A percentile compares a stretch with the other conserved stretches of the same genome.
Conservation (phyloP, 169 alveolate species). For the Cardiosporidium cionae region DNA sequence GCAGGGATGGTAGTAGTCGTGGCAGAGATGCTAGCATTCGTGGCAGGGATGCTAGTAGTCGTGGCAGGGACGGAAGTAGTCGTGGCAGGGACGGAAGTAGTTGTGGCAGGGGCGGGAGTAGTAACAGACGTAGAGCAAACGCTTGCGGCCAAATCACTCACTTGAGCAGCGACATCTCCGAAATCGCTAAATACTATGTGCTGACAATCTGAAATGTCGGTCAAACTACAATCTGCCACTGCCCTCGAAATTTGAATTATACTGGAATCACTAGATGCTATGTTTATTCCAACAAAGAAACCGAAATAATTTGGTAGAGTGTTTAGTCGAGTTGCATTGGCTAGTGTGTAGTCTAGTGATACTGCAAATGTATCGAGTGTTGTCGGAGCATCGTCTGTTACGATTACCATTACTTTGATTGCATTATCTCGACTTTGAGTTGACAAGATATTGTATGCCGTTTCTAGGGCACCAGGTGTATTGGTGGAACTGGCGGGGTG, state of each 20-base stretch:
- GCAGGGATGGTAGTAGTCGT: not conserved
- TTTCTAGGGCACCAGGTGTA: not conserved
- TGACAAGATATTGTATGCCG: not conserved
- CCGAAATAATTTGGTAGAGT: not conserved
- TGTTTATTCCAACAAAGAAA: not conserved
- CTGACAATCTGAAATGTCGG: not conserved
- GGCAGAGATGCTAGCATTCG: not conserved
- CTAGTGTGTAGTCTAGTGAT: too few relatives aligned
- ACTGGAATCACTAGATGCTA: not conserved
- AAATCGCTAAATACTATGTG: not conserved
- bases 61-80: too few relatives aligned
- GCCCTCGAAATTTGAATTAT: not conserved
- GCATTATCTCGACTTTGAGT: not conserved
- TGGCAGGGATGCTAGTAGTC: too few relatives aligned
- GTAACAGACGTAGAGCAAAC: not conserved
- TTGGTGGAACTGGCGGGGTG: not conserved
- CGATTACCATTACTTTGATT: not conserved
- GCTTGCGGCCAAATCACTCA: not conserved
- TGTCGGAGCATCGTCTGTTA: not conserved
- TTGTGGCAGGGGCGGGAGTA: not conserved
- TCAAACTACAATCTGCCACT: not conserved
- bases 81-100: not conserved
- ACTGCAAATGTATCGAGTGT: not conserved
- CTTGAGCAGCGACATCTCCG: not conserved
- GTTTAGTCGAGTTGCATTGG: not conserved